Evolutionary conservation across 495 filamentous ascomycete genomes (phyloP), one percentile per base, ranked within the genome.

Genomic region (Lineolata rhizophorae): DNA sequence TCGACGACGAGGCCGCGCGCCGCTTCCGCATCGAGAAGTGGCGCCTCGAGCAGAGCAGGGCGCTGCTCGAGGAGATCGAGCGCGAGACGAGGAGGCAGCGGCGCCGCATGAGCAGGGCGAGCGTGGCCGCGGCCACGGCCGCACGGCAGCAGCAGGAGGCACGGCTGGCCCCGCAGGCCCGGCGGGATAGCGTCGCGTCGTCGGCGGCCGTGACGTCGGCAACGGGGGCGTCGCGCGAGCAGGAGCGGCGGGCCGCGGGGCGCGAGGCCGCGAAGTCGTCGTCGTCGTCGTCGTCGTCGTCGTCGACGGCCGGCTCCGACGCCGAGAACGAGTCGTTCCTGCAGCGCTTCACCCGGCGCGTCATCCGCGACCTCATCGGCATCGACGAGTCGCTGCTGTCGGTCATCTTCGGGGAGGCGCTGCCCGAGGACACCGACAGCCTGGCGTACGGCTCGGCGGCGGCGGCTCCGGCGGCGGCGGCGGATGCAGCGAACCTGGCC

Each of bases 321-420:
- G 26, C 34, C 12, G 45, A 61, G 33, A 43, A 46, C 18, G 74
- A 80, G 40, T 70, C 74, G 0, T 62, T 90, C 35, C 84, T 76
- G 81, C 68, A 67, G 32, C 65, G 72, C 2, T 68, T 94, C 27
- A 91, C 85, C 3, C 67, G 79, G 31, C 74, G 73, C 43, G 74
- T 94, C 12, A 83, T 97, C 29, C 65, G 67, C 15, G 83, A 92
- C 48, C 52, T 97, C 26, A 74, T 97, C 47, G 83, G 90, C 2
- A 80, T 95, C 31, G 83, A 95, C 39, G 82, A 93, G 37, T 61
- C 64, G 21, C 54, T 85, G 19, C 65, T 95, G 4, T 75, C 74
- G 2, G 67, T 93, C 16, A 67, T 95, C 3, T 81, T 94, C 36
- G 87, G 87, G 2, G 87, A 93, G 53, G 58, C 65, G 8, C 53